Percentiles rank a stretch among this genome's conserved stretches.
Conservation (phyloP, 345 rosid genomes). For the Viola odorata region DNA sequence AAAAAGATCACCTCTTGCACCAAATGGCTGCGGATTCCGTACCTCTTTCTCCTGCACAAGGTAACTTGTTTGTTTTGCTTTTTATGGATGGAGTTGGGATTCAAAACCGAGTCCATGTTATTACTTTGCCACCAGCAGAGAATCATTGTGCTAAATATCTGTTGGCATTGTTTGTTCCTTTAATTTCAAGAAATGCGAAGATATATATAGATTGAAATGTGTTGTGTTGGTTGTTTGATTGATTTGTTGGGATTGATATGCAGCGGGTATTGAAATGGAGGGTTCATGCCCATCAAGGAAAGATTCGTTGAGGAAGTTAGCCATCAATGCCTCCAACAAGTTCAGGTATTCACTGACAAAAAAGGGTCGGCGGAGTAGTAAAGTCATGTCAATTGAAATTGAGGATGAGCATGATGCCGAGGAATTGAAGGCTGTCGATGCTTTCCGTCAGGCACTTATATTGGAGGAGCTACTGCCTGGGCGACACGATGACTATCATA, state of each 20-base stretch:
- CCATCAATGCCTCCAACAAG: slow-evolving; percentile 63
- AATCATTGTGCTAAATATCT: too few species aligned
- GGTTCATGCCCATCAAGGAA: too few species aligned
- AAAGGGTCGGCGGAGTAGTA: slow-evolving; percentile 67
- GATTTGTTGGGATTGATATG: slow-evolving; percentile 1
- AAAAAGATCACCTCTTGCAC: background rate
- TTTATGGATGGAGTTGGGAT: too few species aligned
- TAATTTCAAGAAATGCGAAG: too few species aligned
- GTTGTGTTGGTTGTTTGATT: background rate
- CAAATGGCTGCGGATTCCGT: slow-evolving; percentile 40
- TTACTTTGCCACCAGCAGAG: too few species aligned
- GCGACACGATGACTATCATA: slow-evolving; percentile 82
- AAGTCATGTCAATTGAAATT: slow-evolving; percentile 54
- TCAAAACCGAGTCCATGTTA: too few species aligned
- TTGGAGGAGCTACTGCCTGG: slow-evolving; percentile 73
- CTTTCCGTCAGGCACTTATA: slow-evolving; percentile 69
- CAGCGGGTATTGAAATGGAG: background rate
- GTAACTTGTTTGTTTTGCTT: slow-evolving; percentile 1
- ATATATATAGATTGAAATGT: background rate
- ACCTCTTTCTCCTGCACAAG: slow-evolving; percentile 21
- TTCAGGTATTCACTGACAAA: slow-evolving; percentile 64
- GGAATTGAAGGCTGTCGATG: slow-evolving; percentile 71
- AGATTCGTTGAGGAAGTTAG: slow-evolving; percentile 55
- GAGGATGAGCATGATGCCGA: slow-evolving; percentile 73
- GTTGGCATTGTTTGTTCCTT: too few species aligned